Evolutionary conservation across 257 asterid genomes (phyloP).

Genomic region (Catharanthus roseus): DNA sequence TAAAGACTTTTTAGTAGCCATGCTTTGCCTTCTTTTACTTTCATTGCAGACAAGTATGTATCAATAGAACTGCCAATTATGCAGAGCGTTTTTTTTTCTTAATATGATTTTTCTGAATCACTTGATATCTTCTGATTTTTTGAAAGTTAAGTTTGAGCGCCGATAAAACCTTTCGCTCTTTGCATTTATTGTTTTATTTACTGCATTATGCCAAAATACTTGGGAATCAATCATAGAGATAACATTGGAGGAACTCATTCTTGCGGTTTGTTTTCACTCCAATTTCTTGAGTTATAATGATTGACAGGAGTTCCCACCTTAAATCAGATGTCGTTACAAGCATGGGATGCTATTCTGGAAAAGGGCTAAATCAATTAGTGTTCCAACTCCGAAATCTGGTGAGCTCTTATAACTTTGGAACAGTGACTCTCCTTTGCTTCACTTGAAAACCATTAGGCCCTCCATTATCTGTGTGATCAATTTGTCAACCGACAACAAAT

Average conservation of each 20-base stretch:
- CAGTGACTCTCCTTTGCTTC: conserved; percentile 11
- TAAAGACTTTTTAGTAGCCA: neutral
- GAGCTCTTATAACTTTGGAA: conserved; percentile 9
- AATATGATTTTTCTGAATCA: neutral
- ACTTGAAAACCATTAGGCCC: neutral
- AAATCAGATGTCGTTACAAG: conserved; percentile 4
- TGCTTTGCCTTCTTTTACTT: conserved; percentile 1
- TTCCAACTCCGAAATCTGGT: conserved; percentile 18
- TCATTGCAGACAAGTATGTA: neutral
- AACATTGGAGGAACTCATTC: conserved; percentile 1
- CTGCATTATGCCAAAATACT: neutral
- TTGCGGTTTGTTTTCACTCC: neutral
- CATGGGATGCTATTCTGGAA: conserved; percentile 9
- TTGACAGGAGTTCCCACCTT: conserved; percentile 14
- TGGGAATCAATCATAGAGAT: neutral
- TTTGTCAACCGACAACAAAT: conserved; percentile 4
- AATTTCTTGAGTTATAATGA: neutral
- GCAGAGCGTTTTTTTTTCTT: neutral
- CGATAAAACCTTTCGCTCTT: neutral
- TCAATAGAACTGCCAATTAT: neutral
- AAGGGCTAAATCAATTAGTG: neutral
- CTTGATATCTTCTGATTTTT: too few relatives aligned
- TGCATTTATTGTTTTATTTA: neutral
- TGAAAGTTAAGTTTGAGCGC: neutral
- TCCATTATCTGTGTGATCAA: conserved; percentile 1